Conservation (phyloP, 257 asterid species). For the Leonotis leonurus region DNA sequence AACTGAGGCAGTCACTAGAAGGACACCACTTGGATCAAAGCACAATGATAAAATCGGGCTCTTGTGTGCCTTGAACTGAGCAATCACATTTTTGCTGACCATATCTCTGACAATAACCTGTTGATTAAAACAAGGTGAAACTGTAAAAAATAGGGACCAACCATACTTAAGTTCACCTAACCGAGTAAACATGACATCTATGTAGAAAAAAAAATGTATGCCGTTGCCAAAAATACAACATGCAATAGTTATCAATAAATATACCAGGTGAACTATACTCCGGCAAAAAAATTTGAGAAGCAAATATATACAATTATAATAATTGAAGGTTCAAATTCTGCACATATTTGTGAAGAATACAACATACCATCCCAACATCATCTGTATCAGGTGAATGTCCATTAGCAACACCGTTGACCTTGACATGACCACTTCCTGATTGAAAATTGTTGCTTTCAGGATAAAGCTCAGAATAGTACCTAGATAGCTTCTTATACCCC, state of each 20-base stretch:
- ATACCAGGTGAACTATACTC: neutral
- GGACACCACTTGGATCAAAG: constrained; percentile 48
- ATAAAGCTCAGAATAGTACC: constrained; percentile 71
- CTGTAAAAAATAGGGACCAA: neutral
- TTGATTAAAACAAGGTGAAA: constrained; percentile 5
- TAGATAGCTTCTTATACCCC: constrained; percentile 74
- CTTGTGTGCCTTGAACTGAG: constrained; percentile 88
- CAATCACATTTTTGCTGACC: constrained; percentile 49
- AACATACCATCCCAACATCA: constrained; percentile 78
- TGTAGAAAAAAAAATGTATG: constrained; percentile 10
- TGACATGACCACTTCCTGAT: constrained; percentile 38
- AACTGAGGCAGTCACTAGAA: constrained; percentile 74
- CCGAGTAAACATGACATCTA: neutral
- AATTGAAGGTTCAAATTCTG: neutral
- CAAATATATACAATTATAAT: neutral
- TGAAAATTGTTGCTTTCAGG: constrained; percentile 58
- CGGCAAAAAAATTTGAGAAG: neutral
- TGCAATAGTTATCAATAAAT: neutral
- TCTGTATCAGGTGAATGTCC: constrained; percentile 55
- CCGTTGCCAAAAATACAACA: too few species aligned
- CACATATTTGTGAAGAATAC: neutral
- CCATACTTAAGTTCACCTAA: neutral
- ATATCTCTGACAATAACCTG: constrained; percentile 89
- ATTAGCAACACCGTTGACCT: constrained; percentile 42
- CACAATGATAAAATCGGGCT: constrained; percentile 49